A percentile compares a stretch with the other conserved stretches of the same genome.
These are phyloP conservation scores for Fusarium udum DNA, from an alignment of 2,329 filamentous ascomycete species.

Conservation along the genomic window DNA sequence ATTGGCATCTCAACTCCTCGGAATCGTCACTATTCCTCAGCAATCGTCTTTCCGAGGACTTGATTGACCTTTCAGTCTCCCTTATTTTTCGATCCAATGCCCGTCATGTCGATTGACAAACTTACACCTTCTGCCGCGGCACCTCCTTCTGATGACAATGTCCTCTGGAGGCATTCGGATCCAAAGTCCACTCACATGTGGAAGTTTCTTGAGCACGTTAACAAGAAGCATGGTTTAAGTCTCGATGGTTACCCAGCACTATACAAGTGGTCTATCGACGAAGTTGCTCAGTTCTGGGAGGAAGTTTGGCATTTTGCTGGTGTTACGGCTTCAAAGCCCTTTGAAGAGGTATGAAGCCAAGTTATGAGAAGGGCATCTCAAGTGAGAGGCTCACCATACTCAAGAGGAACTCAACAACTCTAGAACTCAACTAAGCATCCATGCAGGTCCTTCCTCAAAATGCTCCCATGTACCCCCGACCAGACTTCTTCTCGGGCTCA, in stretches of 20 bases:
- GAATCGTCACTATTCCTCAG: constrained; percentile 17
- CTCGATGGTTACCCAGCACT: constrained; percentile 77
- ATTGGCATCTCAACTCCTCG: constrained; percentile 3
- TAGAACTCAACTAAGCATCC: constrained; percentile 11
- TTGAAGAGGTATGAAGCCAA: constrained; percentile 61
- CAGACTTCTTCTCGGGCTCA: constrained; percentile 82
- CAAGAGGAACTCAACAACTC: background rate
- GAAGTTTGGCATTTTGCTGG: constrained; percentile 86
- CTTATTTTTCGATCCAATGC: constrained; percentile 26
- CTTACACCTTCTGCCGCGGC: constrained; percentile 33
- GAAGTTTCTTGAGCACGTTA: constrained; percentile 75
- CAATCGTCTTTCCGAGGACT: constrained; percentile 1
- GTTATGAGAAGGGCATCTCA: background rate
- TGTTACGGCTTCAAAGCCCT: constrained; percentile 73
- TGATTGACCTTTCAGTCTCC: background rate
- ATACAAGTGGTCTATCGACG: constrained; percentile 84
- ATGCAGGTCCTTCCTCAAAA: constrained; percentile 72
- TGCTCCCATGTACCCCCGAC: constrained; percentile 83
- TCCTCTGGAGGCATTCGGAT: constrained; percentile 77
- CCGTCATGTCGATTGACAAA: constrained; percentile 40
- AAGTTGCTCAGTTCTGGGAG: constrained; percentile 82
- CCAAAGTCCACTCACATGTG: constrained; percentile 76
- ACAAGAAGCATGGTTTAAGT: constrained; percentile 69
- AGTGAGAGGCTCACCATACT: constrained; percentile 7
- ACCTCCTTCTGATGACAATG: constrained; percentile 44